Conservation (phyloP, 2,329 filamentous ascomycete genomes). For the Stagonosporopsis rhizophila region DNA sequence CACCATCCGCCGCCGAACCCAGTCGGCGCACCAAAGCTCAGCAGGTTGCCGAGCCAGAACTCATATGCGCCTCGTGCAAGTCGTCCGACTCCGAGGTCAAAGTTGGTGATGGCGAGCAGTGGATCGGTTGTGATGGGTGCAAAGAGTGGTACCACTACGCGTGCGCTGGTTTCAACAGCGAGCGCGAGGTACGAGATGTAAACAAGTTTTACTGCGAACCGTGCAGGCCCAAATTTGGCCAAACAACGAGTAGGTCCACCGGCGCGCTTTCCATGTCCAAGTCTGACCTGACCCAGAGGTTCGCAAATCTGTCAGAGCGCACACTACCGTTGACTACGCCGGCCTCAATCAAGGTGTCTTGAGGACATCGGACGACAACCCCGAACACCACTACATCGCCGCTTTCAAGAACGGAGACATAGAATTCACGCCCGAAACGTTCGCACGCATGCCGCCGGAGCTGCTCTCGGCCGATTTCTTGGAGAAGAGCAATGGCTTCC, state of each 20-base stretch:
- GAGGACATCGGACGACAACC: conserved; percentile 68
- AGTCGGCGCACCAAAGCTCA: conserved; percentile 19
- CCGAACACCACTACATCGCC: conserved; percentile 72
- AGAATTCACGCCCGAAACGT: conserved; percentile 65
- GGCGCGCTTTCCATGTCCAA: conserved; percentile 30
- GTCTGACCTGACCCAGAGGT: conserved; percentile 55
- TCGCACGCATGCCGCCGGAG: conserved; percentile 69
- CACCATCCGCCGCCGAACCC: conserved; percentile 19
- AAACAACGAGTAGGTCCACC: conserved; percentile 63
- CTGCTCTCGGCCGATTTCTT: conserved; percentile 69
- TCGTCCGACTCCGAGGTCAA: conserved; percentile 61
- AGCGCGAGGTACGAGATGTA: conserved; percentile 68
- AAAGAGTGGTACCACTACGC: conserved; percentile 73
- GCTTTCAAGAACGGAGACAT: conserved; percentile 71
- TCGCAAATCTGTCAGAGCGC: conserved; percentile 69
- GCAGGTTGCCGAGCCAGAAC: conserved; percentile 47
- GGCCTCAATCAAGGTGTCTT: conserved; percentile 71
- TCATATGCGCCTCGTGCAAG: conserved; percentile 64
- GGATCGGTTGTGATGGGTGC: conserved; percentile 74
- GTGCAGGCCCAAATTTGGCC: conserved; percentile 66
- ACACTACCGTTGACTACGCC: conserved; percentile 72
- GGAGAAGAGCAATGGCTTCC: conserved; percentile 68
- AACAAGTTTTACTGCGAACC: conserved; percentile 71
- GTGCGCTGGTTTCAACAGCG: conserved; percentile 70
- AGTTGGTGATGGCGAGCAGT: conserved; percentile 64